Evolutionary conservation across 1,284 basidiomycete genomes (phyloP), one percentile per base, ranked within the genome.

Genomic region (Ceratobasidium sp.): DNA sequence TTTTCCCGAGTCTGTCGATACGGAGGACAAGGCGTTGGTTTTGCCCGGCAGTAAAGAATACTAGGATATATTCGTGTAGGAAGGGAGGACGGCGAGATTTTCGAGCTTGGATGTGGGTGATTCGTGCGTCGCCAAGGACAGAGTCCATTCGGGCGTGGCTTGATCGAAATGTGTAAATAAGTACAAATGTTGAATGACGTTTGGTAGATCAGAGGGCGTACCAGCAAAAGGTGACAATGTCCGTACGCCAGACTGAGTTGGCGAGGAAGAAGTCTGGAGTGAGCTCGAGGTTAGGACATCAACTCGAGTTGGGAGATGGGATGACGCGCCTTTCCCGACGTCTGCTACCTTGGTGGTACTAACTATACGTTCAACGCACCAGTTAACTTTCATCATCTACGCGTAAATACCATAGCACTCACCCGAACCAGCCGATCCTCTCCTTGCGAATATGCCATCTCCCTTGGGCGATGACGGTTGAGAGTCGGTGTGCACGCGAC

Each of bases 191-290:
- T n/a, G n/a, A n/a, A n/a, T n/a, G n/a, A n/a, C n/a, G 29, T 24
- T 15, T 7, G 29, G 22, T 5, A 24, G 54, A 27, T 6, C 22
- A 56, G 27, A 33, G 31, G 45, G 11, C 33, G 17, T 57, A 48
- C 33, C 66, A 57, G 66, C 66, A 69, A 59, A 69, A 69, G n/a
- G 66, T 69, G 51, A 69, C 19, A 29, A 69, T 69, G n/a, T 69
- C 66, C 41, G 66, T 69, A 15, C 24, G 33, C 66, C 66, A 69
- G 4, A 19, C 27, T 14, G 66, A 47, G 8, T 41, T 22, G 22
- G 24, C 53, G 33, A 69, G 36, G 29, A 69, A 69, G 36, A 69
- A 44, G 27, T 44, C 66, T 69, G 33, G 29, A 4, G 31, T 4
- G n/a, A n/a, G n/a, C n/a, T n/a, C n/a, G n/a, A n/a, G n/a, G n/a